Conservation (phyloP, 768 basidiomycete genomes). For the Pleurotus salmoneostramineus region DNA sequence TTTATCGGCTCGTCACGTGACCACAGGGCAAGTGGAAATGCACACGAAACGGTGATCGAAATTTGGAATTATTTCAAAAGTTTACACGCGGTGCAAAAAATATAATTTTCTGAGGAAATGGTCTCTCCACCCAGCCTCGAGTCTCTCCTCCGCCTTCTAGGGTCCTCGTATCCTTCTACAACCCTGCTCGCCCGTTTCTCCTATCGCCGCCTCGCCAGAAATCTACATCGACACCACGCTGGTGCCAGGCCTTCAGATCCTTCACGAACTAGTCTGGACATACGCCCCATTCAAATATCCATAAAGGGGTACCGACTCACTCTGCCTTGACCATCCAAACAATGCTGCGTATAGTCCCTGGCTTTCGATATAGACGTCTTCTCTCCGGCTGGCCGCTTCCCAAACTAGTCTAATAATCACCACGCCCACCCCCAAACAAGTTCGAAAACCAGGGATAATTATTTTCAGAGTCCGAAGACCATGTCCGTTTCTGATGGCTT, state of each 20-base stretch:
- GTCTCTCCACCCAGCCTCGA: not conserved
- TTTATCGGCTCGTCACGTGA: conserved; percentile 7
- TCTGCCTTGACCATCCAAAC: too few species aligned
- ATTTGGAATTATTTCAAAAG: not conserved
- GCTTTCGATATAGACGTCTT: not conserved
- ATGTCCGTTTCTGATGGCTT: conserved; percentile 1
- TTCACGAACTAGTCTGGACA: not conserved
- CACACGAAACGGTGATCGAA: not conserved
- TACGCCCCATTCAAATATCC: not conserved
- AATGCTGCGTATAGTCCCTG: too few species aligned
- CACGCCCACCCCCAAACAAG: not conserved
- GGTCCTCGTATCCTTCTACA: not conserved
- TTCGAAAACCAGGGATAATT: not conserved
- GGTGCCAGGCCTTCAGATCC: too few species aligned
- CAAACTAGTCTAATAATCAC: not conserved
- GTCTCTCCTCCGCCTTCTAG: not conserved
- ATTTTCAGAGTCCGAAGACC: conserved; percentile 6
- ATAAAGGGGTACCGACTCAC: not conserved
- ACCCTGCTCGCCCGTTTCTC: not conserved
- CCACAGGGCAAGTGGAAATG: not conserved
- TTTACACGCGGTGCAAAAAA: conserved; percentile 4
- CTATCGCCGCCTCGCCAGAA: not conserved
- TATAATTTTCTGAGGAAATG: not conserved
- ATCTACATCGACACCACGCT: not conserved
- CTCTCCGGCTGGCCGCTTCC: not conserved